Evolutionary conservation across 352 stramenopile species (phyloP), one percentile per base, ranked within the genome.

Genomic region (Phytopythium chamaehyphon): DNA sequence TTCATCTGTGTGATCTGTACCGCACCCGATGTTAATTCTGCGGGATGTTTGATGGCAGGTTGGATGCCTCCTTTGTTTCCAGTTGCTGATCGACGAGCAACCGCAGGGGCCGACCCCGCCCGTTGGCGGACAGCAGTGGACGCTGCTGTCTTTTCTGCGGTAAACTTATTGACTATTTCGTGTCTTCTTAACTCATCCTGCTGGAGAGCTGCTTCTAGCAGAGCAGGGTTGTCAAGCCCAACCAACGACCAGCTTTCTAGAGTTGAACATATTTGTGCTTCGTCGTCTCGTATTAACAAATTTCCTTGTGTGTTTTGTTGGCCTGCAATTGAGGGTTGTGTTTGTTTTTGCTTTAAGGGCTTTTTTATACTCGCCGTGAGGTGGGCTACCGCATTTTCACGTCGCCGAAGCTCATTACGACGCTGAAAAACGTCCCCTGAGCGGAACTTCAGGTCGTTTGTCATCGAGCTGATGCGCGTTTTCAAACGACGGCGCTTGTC

Each of bases 341-440:
- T 28, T 55, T 42, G 26, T 48, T 44, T n/a, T 46, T 22, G n/a
- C 23, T 60, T 45, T 21, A 21, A n/a, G 31, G 36, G 38, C 43
- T 43, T 22, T 40, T 54, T 61, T 5, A 9, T 9, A 33, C 28
- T 10, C 5, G 28, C 9, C 28, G 28, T 9, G 9, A 33, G 28
- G 47, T 66, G 3, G 36, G 51, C 7, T 28, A 36, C 6, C 57
- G 71, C 22, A 57, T 64, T 58, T 44, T 83, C 72, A 35, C 86
- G 86, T 23, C 73, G 71, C 28, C 74, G 77, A 14, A 93, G 62
- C 43, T 90, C 77, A 57, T 93, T 90, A 51, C 69, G 73, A 16
- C 83, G 75, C 54, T 91, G 79, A 47, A 81, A 93, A 16, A 90
- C 45, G 31, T 90, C 80, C 10, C 77, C 83, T 0, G 74, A 78